Evolutionary conservation across 768 basidiomycete genomes (phyloP).

Genomic region (Pleurotus djamor): DNA sequence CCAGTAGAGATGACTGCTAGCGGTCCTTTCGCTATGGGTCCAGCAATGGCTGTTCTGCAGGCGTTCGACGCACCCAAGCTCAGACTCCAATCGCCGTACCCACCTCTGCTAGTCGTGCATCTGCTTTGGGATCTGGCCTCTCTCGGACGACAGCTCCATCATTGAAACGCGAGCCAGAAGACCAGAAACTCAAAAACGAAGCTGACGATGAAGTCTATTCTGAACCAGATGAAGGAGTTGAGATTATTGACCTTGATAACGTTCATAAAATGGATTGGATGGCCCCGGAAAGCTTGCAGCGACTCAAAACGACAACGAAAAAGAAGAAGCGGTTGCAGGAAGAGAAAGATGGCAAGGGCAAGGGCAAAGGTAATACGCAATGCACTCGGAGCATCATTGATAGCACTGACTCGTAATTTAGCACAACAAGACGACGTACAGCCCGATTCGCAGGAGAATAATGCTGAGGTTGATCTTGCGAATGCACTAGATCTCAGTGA

Average conservation of each 20-base stretch:
- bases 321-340: slow-evolving; percentile 41
- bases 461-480: slow-evolving; percentile 40
- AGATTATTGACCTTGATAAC: slow-evolving; percentile 82
- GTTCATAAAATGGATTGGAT: slow-evolving; percentile 83
- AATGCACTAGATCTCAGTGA: slow-evolving; percentile 72
- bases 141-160: slow-evolving; percentile 49
- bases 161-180: slow-evolving; percentile 38
- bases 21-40: slow-evolving; percentile 87
- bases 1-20: slow-evolving; percentile 78
- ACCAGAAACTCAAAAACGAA: slow-evolving; percentile 25
- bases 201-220: slow-evolving; percentile 75
- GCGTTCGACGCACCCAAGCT: slow-evolving; percentile 52
- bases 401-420: not conserved
- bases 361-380: slow-evolving; percentile 26
- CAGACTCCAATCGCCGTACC: slow-evolving; percentile 32
- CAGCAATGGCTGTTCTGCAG: slow-evolving; percentile 58
- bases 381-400: not conserved
- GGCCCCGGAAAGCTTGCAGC: slow-evolving; percentile 75
- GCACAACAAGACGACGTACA: slow-evolving; percentile 5
- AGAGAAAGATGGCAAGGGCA: slow-evolving; percentile 30
- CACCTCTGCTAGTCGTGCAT: slow-evolving; percentile 14
- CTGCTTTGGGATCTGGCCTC: slow-evolving; percentile 43
- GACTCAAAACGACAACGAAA: slow-evolving; percentile 33
- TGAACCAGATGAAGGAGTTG: slow-evolving; percentile 84
- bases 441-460: slow-evolving; percentile 9